These are phyloP conservation scores for Elaphomyces granulatus DNA, from an alignment of 495 filamentous ascomycete genomes.

Conservation along the genomic window DNA sequence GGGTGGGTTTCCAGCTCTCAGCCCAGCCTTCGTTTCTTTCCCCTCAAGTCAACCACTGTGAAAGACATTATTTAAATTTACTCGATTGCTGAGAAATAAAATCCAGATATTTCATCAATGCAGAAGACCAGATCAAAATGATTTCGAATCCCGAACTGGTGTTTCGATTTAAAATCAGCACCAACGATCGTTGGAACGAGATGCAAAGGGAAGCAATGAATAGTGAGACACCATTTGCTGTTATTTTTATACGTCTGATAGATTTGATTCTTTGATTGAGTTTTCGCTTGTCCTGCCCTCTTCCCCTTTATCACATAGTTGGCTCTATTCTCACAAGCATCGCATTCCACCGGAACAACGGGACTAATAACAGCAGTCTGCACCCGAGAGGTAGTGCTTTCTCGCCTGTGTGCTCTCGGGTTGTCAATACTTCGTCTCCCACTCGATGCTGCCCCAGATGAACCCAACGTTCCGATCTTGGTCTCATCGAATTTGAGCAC, in stretches of 20 bases:
- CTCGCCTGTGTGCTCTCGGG: constrained; percentile 44
- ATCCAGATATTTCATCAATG: constrained; percentile 54
- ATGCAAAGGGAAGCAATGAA: constrained; percentile 56
- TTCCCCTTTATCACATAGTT: background rate
- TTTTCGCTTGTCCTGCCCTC: background rate
- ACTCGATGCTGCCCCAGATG: constrained; percentile 22
- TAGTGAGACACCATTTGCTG: too few relatives aligned
- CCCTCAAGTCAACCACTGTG: constrained; percentile 9
- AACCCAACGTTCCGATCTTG: constrained; percentile 56
- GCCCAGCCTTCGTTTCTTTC: constrained; percentile 3
- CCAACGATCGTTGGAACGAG: constrained; percentile 57
- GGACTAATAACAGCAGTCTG: constrained; percentile 33
- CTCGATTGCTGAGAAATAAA: too few relatives aligned
- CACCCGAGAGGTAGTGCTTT: constrained; percentile 41
- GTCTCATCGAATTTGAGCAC: constrained; percentile 38
- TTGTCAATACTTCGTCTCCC: constrained; percentile 48
- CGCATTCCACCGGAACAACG: background rate
- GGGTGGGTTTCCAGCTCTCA: constrained; percentile 54
- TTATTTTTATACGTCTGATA: too few relatives aligned
- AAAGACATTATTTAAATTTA: background rate
- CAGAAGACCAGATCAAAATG: constrained; percentile 54
- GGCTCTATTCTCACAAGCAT: constrained; percentile 2
- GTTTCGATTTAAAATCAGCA: constrained; percentile 58
- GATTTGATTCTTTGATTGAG: too few relatives aligned
- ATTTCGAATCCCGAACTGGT: constrained; percentile 48